Evolutionary conservation across 1,139 yeast genomes (phyloP), one percentile per base, ranked within the genome.

Genomic region (Nakaseomyces nivariensis): DNA sequence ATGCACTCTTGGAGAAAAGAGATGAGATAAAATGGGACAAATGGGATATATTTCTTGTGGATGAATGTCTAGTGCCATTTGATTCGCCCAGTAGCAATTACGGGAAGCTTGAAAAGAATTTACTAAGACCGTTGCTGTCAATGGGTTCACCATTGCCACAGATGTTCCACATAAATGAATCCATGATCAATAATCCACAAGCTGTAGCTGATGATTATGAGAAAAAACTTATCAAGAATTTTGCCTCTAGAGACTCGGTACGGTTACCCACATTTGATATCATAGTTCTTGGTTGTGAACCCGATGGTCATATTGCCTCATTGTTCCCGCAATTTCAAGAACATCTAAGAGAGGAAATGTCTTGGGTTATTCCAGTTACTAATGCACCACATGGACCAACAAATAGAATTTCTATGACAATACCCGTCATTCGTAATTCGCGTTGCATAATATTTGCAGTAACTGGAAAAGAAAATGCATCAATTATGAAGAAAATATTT

Each of bases 11-110:
- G 50, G 9, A n/a, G 3, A 74, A 76, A 43, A 75, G 95, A 60
- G 75, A 76, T 48, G 88, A 81, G 56, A 81, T 92, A 42, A 81
- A 81, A 58, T 92, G 97, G 97, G 83, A 79, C 49, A 84, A 82
- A 64, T 92, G 97, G 97, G 96, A 90, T 64, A 79, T 92, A 51
- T 92, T 86, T 68, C 89, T 92, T 72, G 96, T 96, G 24, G 98
- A 92, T 68, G 97, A 92, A 71, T 79, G 97, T 66, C 73, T 90
- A 55, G 97, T 92, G 44, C 95, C 96, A 46, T 85, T 89, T 60
- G 82, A 78, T 51, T 81, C 85, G 43, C 76, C 78, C 4, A 94
- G 88, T 62, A 84, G 95, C 47, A 92, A 92, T 67, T 90, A 83
- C 63, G 97, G 97, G 13, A 79, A 79, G 54, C 90, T 94, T 49